phyloP scores from a whole-genome alignment of 2,329 filamentous ascomycete species.

The Alternaria viburni region DNA sequence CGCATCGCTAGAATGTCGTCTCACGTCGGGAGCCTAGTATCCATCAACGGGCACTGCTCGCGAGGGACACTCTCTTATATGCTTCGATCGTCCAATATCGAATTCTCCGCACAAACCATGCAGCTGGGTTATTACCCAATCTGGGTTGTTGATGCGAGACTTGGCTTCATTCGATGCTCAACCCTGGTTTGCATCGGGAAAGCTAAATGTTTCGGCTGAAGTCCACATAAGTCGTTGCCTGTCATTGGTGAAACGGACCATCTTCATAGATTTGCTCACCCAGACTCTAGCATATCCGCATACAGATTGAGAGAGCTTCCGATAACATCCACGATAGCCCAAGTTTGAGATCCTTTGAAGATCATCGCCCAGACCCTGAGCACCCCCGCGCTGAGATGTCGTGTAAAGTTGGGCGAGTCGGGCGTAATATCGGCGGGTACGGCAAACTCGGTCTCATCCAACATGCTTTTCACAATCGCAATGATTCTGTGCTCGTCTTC shows the following conservation, averaged over 20 bases:
- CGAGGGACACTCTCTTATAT: not conserved
- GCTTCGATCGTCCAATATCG: not conserved
- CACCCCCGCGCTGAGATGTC: slow-evolving; percentile 49
- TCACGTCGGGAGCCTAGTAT: no score
- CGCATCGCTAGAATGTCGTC: not conserved
- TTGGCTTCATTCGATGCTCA: not conserved
- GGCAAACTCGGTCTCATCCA: slow-evolving; percentile 51
- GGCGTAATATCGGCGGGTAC: slow-evolving; percentile 36
- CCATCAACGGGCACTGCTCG: not conserved
- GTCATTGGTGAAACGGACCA: not conserved
- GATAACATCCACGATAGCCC: slow-evolving; percentile 53
- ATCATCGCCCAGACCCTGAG: slow-evolving; percentile 52
- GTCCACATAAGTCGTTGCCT: not conserved
- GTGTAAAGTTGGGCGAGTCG: slow-evolving; percentile 41
- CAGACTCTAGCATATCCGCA: slow-evolving; percentile 48
- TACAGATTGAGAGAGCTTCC: slow-evolving; percentile 51
- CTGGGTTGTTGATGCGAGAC: not conserved
- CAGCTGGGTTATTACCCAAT: not conserved
- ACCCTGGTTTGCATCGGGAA: not conserved
- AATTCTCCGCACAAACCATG: not conserved
- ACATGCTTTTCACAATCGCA: slow-evolving; percentile 48
- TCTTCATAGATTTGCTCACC: slow-evolving; percentile 28
- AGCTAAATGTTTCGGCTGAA: not conserved
- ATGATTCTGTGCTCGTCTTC: slow-evolving; percentile 50
- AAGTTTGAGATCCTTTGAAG: slow-evolving; percentile 52